Percentiles rank a stretch among this genome's conserved stretches.
These are phyloP conservation scores for Scenedesmus sp. DNA, from an alignment of 163 green algal species.

Conservation along the genomic window DNA sequence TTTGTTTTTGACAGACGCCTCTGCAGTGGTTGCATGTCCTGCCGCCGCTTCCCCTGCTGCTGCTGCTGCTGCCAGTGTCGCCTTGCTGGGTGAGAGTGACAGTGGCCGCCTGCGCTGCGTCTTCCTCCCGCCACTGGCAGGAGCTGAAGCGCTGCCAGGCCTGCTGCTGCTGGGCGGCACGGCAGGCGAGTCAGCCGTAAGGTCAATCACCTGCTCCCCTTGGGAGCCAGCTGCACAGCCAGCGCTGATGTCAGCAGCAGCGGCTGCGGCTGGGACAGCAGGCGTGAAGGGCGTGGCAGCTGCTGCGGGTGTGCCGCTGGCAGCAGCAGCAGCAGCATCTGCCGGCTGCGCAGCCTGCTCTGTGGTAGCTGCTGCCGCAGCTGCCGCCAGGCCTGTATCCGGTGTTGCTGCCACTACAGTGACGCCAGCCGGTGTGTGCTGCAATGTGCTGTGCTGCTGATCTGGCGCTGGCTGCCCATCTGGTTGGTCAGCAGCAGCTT, in stretches of 20 bases:
- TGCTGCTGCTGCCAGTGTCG: conserved; percentile 31
- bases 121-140: not conserved
- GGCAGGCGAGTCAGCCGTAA: conserved; percentile 36
- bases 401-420: not conserved
- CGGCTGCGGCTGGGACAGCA: not conserved
- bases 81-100: not conserved
- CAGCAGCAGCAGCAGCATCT: not conserved
- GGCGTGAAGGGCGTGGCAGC: not conserved
- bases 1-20: not conserved
- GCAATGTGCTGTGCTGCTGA: not conserved
- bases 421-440: not conserved
- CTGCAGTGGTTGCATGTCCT: not conserved
- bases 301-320: not conserved
- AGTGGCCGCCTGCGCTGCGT: conserved; percentile 8
- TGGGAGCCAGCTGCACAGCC: not conserved
- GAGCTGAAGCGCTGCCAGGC: not conserved
- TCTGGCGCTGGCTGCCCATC: not conserved
- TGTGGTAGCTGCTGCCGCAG: not conserved
- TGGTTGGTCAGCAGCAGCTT: not conserved
- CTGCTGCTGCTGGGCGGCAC: not conserved
- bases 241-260: not conserved
- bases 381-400: not conserved
- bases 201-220: conserved; percentile 25
- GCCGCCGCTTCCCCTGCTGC: not conserved
- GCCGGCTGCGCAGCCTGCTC: not conserved